Conservation (phyloP, 164 flowering plant species). For the Warburgia ugandensis region DNA sequence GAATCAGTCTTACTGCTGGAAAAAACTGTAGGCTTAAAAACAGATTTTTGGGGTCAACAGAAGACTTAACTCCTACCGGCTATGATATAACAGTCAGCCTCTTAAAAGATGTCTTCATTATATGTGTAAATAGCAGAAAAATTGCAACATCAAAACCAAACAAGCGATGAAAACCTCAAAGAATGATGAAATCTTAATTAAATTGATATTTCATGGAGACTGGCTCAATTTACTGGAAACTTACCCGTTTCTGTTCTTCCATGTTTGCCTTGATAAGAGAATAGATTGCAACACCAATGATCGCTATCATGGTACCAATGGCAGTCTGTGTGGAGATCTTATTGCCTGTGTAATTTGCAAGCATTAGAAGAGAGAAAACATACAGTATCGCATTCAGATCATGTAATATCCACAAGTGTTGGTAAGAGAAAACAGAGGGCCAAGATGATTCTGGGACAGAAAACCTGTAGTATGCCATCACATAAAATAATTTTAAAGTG, state of each 20-base stretch:
- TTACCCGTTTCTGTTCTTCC: slow-evolving; percentile 53
- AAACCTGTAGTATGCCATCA: too few species aligned
- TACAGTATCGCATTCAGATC: neutral
- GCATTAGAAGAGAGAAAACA: neutral
- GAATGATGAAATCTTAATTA: neutral
- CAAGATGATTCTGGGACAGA: too few species aligned
- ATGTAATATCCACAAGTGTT: neutral
- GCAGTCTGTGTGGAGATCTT: slow-evolving; percentile 66
- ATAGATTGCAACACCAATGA: slow-evolving; percentile 68
- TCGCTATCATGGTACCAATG: slow-evolving; percentile 65
- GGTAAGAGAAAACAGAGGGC: too few species aligned
- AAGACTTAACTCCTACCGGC: too few species aligned
- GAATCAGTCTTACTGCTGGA: too few species aligned
- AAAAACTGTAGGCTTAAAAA: too few species aligned
- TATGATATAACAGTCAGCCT: too few species aligned
- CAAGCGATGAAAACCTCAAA: neutral
- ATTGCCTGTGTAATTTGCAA: slow-evolving; percentile 37
- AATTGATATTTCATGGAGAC: neutral
- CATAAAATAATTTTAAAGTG: too few species aligned
- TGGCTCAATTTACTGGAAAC: neutral
- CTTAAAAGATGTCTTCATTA: too few species aligned
- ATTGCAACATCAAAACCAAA: too few species aligned
- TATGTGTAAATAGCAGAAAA: too few species aligned
- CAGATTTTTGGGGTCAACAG: too few species aligned
- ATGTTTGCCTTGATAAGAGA: slow-evolving; percentile 62